These are phyloP conservation scores for Artemisia tridentata DNA, from an alignment of 129 eudicot genomes.

Conservation along the genomic window DNA sequence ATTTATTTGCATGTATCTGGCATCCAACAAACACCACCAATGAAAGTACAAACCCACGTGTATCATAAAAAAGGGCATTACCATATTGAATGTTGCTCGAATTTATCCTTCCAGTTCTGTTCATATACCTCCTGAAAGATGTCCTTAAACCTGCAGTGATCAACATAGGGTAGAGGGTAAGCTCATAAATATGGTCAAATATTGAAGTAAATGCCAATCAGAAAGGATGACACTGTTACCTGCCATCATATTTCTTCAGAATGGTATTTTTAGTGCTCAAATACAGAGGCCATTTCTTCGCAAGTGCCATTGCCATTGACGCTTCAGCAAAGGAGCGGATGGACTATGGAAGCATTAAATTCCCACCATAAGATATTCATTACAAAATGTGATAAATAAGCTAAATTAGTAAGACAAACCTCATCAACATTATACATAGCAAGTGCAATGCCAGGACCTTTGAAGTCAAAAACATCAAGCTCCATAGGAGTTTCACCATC, in stretches of 20 bases:
- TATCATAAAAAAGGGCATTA: slow-evolving; percentile 21
- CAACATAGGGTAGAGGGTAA: neutral
- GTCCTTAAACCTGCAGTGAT: slow-evolving; percentile 74
- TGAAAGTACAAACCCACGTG: slow-evolving; percentile 10
- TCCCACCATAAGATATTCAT: slow-evolving; percentile 5
- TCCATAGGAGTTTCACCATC: slow-evolving; percentile 67
- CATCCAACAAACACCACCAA: slow-evolving; percentile 12
- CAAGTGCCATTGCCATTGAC: slow-evolving; percentile 91
- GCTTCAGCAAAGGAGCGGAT: slow-evolving; percentile 93
- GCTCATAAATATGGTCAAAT: slow-evolving; percentile 2
- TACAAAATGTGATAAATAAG: neutral
- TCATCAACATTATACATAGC: slow-evolving; percentile 96
- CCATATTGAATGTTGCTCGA: slow-evolving; percentile 91
- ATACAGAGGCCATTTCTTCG: slow-evolving; percentile 96
- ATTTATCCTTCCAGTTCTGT: slow-evolving; percentile 80
- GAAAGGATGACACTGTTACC: slow-evolving; percentile 37
- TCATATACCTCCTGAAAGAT: slow-evolving; percentile 96
- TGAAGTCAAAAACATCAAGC: slow-evolving; percentile 79
- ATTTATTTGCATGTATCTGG: neutral
- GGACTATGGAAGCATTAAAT: slow-evolving; percentile 46
- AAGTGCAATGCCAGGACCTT: slow-evolving; percentile 95
- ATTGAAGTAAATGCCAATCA: slow-evolving; percentile 1
- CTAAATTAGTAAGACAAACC: slow-evolving; percentile 40
- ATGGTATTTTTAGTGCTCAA: slow-evolving; percentile 94
- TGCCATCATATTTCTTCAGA: slow-evolving; percentile 95